Conservation (phyloP, 129 eudicot genomes). For the Scalesia atractyloides region DNA sequence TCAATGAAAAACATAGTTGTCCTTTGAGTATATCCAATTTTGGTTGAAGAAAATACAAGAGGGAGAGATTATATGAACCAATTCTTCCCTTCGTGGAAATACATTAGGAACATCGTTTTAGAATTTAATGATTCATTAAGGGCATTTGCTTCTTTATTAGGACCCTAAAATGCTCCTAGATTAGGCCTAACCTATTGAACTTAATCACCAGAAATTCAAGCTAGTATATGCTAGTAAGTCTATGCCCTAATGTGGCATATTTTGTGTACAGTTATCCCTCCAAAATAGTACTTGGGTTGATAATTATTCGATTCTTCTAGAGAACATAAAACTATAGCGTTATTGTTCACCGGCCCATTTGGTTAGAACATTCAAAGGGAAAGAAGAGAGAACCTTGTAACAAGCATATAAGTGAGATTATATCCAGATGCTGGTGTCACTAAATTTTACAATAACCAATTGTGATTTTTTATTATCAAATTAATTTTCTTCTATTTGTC, state of each 20-base stretch:
- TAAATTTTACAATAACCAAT: no score
- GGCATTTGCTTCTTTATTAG: conserved; percentile 22
- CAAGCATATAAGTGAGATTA: no score
- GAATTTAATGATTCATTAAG: conserved; percentile 26
- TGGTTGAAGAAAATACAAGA: conserved; percentile 2
- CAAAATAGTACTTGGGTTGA: conserved; percentile 6
- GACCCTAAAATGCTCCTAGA: conserved; percentile 26
- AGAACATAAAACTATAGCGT: not conserved
- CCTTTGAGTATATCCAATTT: not conserved
- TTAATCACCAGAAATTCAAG: conserved; percentile 2
- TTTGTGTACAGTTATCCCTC: conserved; percentile 15
- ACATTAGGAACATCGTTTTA: conserved; percentile 7
- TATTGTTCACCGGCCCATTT: no score
- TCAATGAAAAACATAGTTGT: not conserved
- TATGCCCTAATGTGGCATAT: conserved; percentile 24
- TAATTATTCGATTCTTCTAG: conserved; percentile 11
- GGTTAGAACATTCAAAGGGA: no score
- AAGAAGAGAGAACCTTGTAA: no score
- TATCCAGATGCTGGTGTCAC: no score
- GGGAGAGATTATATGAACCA: not conserved
- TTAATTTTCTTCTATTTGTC: no score
- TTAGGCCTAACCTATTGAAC: conserved; percentile 8
- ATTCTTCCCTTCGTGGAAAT: conserved; percentile 13
- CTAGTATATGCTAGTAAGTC: conserved; percentile 24
- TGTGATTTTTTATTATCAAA: no score